phyloP scores from a whole-genome alignment of 2,329 filamentous ascomycete genomes.

The Hypoxylon sp. region DNA sequence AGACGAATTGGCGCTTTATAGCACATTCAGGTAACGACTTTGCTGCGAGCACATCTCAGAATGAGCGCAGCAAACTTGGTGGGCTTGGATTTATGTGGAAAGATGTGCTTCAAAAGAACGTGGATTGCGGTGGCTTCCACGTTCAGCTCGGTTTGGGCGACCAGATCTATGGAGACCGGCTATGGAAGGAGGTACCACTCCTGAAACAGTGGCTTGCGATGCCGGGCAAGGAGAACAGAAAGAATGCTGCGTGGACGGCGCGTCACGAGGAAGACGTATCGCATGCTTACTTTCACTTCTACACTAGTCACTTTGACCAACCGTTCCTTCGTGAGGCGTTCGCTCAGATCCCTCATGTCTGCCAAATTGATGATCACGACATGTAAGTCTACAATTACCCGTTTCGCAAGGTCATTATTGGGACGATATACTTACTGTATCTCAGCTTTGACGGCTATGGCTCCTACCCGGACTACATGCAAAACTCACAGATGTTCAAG shows the following conservation, averaged over 20 bases:
- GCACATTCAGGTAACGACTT: conserved; percentile 98
- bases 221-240: conserved; percentile 92
- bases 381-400: conserved; percentile 76
- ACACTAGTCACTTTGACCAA: conserved; percentile 98
- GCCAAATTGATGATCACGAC: conserved; percentile 96
- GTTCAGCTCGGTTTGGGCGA: conserved; percentile 92
- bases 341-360: conserved; percentile 94
- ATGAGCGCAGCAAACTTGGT: conserved; percentile 86
- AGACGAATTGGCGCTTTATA: conserved; percentile 95
- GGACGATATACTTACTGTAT: conserved; percentile 33
- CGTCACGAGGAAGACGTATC: conserved; percentile 95
- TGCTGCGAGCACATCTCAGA: conserved; percentile 86
- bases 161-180: conserved; percentile 93
- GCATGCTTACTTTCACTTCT: conserved; percentile 99
- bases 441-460: conserved; percentile 94
- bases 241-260: conserved; percentile 91
- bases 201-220: conserved; percentile 96
- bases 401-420: not conserved
- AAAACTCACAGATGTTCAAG: conserved; percentile 96
- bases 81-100: conserved; percentile 99
- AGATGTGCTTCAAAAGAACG: conserved; percentile 96
- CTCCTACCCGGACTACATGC: conserved; percentile 98
- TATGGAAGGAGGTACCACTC: conserved; percentile 96
- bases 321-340: conserved; percentile 94
- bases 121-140: conserved; percentile 96